A percentile compares a stretch with the other conserved stretches of the same genome.
phyloP scores from a whole-genome alignment of 2,329 filamentous ascomycete species.

The Rutstroemia sp. region DNA sequence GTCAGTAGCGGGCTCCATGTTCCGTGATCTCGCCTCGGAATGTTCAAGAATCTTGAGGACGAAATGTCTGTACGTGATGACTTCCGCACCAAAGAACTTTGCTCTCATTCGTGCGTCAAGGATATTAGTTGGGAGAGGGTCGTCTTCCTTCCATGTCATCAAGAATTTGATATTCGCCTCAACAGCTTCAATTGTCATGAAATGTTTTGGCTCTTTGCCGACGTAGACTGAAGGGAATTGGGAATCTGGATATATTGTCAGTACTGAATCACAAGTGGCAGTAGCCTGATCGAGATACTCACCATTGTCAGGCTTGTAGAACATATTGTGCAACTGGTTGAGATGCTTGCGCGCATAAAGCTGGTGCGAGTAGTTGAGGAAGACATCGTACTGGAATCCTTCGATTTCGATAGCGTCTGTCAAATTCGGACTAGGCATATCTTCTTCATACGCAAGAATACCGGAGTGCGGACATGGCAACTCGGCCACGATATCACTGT shows the following conservation, averaged over 20 bases:
- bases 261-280: conserved; percentile 41
- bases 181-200: conserved; percentile 40
- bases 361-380: conserved; percentile 55
- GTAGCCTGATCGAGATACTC: conserved; percentile 12
- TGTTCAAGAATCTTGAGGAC: conserved; percentile 45
- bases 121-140: conserved; percentile 67
- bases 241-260: conserved; percentile 25
- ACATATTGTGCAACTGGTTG: conserved; percentile 50
- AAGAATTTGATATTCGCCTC: conserved; percentile 33
- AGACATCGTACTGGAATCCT: conserved; percentile 40
- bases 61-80: conserved; percentile 82
- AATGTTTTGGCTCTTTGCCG: conserved; percentile 27
- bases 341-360: conserved; percentile 57
- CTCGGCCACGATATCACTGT: conserved; percentile 85
- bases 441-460: conserved; percentile 52
- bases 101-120: conserved; percentile 77
- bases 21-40: conserved; percentile 19
- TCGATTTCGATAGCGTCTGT: conserved; percentile 35
- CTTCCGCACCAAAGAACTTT: conserved; percentile 89
- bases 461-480: conserved; percentile 56
- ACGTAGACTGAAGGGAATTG: conserved; percentile 16
- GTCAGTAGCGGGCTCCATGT: conserved; percentile 14
- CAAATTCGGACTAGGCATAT: conserved; percentile 60
- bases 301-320: conserved; percentile 27
- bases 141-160: conserved; percentile 46